Evolutionary conservation across 176 grass and related monocot genomes (phyloP).

Genomic region (Tuctoria greenei): DNA sequence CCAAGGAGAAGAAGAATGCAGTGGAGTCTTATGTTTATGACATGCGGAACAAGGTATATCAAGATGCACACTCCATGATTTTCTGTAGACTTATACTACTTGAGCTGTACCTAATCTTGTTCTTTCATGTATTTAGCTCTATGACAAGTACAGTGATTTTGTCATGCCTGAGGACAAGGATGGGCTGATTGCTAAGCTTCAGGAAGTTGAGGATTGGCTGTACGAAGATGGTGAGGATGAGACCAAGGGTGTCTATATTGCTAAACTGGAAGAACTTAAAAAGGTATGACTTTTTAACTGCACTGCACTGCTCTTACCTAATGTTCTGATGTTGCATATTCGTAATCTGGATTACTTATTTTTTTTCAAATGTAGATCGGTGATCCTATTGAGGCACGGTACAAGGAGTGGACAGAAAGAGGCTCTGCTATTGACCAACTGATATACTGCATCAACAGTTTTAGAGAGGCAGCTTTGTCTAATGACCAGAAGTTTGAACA

Average conservation of each 20-base stretch:
- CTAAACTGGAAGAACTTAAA: constrained; percentile 87
- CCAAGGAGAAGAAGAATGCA: constrained; percentile 96
- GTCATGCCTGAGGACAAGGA: constrained; percentile 66
- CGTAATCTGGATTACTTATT: neutral
- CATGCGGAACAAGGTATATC: constrained; percentile 87
- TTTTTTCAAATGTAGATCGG: constrained; percentile 48
- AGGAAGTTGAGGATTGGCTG: constrained; percentile 94
- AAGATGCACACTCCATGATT: neutral
- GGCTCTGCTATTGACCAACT: constrained; percentile 64
- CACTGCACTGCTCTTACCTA: neutral
- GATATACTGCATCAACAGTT: constrained; percentile 76
- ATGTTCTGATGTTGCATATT: neutral
- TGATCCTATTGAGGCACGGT: constrained; percentile 62
- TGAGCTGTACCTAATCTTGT: constrained; percentile 30
- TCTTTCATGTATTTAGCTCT: constrained; percentile 57
- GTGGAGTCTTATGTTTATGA: constrained; percentile 99
- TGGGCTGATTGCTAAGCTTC: constrained; percentile 63
- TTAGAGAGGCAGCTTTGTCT: constrained; percentile 78
- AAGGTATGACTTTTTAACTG: constrained; percentile 47
- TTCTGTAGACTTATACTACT: neutral
- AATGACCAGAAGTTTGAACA: constrained; percentile 83
- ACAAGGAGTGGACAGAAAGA: constrained; percentile 78
- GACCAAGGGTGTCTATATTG: constrained; percentile 92
- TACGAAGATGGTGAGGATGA: constrained; percentile 99
- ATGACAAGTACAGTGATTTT: constrained; percentile 76